Base-by-base conservation (phyloP, 2,329 filamentous ascomycete species). In the Penicillium sp. region DNA sequence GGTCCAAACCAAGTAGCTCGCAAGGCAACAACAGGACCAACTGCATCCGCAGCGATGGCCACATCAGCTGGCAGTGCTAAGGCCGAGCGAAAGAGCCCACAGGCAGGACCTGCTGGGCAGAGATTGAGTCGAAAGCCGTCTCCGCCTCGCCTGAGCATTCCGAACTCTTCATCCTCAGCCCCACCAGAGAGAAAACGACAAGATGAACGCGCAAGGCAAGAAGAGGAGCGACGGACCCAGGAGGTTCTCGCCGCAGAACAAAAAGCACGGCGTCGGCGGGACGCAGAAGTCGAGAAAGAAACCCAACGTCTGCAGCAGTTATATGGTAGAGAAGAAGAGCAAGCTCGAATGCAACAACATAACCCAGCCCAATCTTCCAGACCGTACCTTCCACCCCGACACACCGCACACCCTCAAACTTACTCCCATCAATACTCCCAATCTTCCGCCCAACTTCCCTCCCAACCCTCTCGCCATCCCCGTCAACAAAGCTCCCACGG, bases 241-340 rank as follows among this genome's bases (percentile, higher is more conserved):
- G 78, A 79, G 42, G 74, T 82, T 50, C 70, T 82, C 7, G 76
- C 79, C 36, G 75, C 76, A 19, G 83, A 64, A 41, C 51, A 59
- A 51, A 79, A 81, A 18, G 36, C 47, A 47, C 69, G 68, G 10
- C 78, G 76, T 51, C 78, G 51, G 29, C 65, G 63, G 5, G 57
- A 84, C 58, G 78, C 76, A 1, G 81, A 82, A 50, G 79, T 90
- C 10, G 85, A 96, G 34, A 84, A 84, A 40, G 92, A 97, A 72
- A 96, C 91, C 0, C 86, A 86, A 61, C 81, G 91, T 0, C 75
- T 97, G 7, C 76, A 80, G 53, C 78, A 76, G 60, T 65, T 83
- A 44, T 87, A 85, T 59, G 83, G 82, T 42, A 62, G 67, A 53
- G 70, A 78, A 64, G 71, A 77, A 58, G 51, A 73, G 58, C 62